These are phyloP conservation scores for Suillus luteus DNA, from an alignment of 768 basidiomycete species.

Conservation along the genomic window DNA sequence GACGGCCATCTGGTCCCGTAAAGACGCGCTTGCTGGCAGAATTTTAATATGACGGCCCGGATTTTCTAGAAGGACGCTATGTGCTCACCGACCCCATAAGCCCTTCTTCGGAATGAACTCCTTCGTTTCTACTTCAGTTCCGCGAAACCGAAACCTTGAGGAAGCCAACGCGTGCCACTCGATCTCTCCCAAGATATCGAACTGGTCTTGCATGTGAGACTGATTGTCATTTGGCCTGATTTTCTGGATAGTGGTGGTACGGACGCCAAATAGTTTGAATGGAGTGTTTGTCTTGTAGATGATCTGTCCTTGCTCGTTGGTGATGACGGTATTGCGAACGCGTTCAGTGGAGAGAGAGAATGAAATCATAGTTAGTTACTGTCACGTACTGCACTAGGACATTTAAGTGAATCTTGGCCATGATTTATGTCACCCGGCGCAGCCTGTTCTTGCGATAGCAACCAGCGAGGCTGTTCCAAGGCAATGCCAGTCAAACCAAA, in stretches of 20 bases:
- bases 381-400: too few species aligned
- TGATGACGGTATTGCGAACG: slow-evolving; percentile 29
- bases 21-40: slow-evolving; percentile 7
- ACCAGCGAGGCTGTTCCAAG: too few species aligned
- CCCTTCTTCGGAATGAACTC: slow-evolving; percentile 30
- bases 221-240: slow-evolving; percentile 25
- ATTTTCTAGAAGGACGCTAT: neutral
- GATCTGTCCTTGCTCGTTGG: slow-evolving; percentile 28
- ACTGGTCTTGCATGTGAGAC: slow-evolving; percentile 30
- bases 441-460: too few species aligned
- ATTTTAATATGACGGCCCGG: neutral
- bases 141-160: slow-evolving; percentile 33
- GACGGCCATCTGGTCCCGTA: slow-evolving; percentile 6
- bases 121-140: slow-evolving; percentile 27
- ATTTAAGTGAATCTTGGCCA: neutral
- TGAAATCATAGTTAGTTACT: slow-evolving; percentile 17
- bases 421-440: too few species aligned
- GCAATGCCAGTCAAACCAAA: neutral
- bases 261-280: slow-evolving; percentile 8
- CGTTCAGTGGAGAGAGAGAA: slow-evolving; percentile 25
- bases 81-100: slow-evolving; percentile 24
- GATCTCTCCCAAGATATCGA: slow-evolving; percentile 35
- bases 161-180: slow-evolving; percentile 35
- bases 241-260: slow-evolving; percentile 29
- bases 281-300: slow-evolving; percentile 32